A percentile compares a stretch with the other conserved stretches of the same genome.
phyloP scores from a whole-genome alignment of 1,284 basidiomycete genomes.

The Ceratorhiza oryzae-sativae region DNA sequence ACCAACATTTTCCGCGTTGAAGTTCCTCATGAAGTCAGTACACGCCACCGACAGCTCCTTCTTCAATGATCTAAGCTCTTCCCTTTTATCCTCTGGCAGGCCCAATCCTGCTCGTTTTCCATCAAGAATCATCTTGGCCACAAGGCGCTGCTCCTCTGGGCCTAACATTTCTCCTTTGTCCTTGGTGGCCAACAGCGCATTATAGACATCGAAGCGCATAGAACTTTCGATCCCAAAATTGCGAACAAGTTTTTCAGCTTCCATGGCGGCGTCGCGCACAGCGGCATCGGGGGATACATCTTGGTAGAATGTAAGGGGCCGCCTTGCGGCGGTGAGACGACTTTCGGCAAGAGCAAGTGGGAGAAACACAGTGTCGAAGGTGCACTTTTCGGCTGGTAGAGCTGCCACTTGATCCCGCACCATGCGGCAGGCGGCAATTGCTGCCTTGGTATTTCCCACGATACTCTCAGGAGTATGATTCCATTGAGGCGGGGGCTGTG shows the following conservation, averaged over 20 bases:
- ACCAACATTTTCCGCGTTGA: slow-evolving; percentile 77
- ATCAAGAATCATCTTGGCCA: slow-evolving; percentile 79
- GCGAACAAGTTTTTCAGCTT: slow-evolving; percentile 69
- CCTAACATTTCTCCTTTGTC: slow-evolving; percentile 70
- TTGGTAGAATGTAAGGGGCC: slow-evolving; percentile 77
- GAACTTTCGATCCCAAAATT: slow-evolving; percentile 73
- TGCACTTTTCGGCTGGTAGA: slow-evolving; percentile 62
- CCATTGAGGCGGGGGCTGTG: slow-evolving; percentile 73
- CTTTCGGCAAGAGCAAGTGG: slow-evolving; percentile 68
- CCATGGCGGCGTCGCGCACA: slow-evolving; percentile 75
- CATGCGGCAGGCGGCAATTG: slow-evolving; percentile 63
- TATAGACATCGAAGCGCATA: slow-evolving; percentile 79
- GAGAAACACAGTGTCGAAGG: slow-evolving; percentile 53
- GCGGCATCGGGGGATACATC: slow-evolving; percentile 75
- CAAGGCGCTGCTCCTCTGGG: slow-evolving; percentile 69
- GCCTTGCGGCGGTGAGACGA: slow-evolving; percentile 58
- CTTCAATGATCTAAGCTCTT: slow-evolving; percentile 58
- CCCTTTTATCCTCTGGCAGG: slow-evolving; percentile 67
- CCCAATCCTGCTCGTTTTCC: slow-evolving; percentile 77
- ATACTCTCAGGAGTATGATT: slow-evolving; percentile 71
- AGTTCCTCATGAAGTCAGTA: slow-evolving; percentile 84
- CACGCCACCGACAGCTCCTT: slow-evolving; percentile 70
- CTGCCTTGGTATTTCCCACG: slow-evolving; percentile 61
- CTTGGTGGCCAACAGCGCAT: slow-evolving; percentile 71
- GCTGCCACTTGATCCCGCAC: slow-evolving; percentile 68